Conservation (phyloP, 345 rosid genomes). For the Brassica cretica region DNA sequence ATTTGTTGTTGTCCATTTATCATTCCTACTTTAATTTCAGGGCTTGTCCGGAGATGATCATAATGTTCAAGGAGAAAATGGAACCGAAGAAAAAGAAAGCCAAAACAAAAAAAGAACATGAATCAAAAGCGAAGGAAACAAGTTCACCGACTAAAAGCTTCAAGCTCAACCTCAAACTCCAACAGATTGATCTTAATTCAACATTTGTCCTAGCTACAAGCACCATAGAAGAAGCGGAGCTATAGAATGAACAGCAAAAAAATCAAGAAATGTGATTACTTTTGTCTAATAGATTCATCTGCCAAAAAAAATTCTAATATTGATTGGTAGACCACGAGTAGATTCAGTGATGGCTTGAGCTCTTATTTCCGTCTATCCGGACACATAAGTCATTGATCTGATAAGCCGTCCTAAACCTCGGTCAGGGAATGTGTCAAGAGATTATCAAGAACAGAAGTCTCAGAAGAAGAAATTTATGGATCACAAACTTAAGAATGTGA, state of each 20-base stretch:
- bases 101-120: constrained; percentile 39
- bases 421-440: constrained; percentile 27
- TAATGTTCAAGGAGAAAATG: constrained; percentile 62
- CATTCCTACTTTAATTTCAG: constrained; percentile 31
- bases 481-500: constrained; percentile 37
- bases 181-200: constrained; percentile 57
- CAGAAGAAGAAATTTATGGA: constrained; percentile 29
- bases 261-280: constrained; percentile 21
- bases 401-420: constrained; percentile 56
- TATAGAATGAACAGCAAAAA: constrained; percentile 28
- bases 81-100: constrained; percentile 47
- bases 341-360: not conserved
- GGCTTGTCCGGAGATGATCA: constrained; percentile 87
- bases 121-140: constrained; percentile 42
- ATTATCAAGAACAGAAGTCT: constrained; percentile 29
- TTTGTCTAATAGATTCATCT: constrained; percentile 33
- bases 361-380: constrained; percentile 13
- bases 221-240: constrained; percentile 36
- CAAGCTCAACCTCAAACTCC: constrained; percentile 60
- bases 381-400: constrained; percentile 66
- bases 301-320: constrained; percentile 1
- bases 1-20: constrained; percentile 2
- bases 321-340: constrained; percentile 8
- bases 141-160: constrained; percentile 33
- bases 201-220: constrained; percentile 10